These are phyloP conservation scores for Alternaria gaisen DNA, from an alignment of 2,329 filamentous ascomycete species.

Conservation along the genomic window DNA sequence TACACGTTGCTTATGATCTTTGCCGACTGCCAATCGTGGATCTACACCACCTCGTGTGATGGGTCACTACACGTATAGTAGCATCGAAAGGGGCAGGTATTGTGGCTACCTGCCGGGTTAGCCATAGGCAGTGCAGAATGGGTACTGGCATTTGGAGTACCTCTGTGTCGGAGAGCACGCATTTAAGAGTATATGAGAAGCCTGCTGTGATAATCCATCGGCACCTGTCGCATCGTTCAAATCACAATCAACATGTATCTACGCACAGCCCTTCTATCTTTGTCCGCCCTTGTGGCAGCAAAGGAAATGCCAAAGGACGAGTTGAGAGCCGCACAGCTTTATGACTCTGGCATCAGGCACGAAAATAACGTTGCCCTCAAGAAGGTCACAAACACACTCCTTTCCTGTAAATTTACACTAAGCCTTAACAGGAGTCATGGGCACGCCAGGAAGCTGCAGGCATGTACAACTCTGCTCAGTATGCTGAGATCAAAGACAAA, in stretches of 20 bases:
- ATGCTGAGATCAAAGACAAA: constrained; percentile 44
- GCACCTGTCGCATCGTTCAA: constrained; percentile 12
- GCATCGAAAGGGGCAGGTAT: constrained; percentile 40
- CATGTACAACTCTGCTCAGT: constrained; percentile 46
- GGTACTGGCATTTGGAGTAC: constrained; percentile 20
- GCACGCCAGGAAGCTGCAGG: constrained; percentile 46
- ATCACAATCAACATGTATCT: constrained; percentile 37
- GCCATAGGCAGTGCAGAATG: constrained; percentile 26
- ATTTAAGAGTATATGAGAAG: constrained; percentile 33
- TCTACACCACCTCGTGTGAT: constrained; percentile 20
- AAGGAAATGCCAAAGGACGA: constrained; percentile 49
- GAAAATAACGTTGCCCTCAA: constrained; percentile 49
- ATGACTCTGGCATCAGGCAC: constrained; percentile 53
- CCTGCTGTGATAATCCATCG: background rate
- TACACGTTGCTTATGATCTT: constrained; percentile 27
- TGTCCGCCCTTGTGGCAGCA: constrained; percentile 46
- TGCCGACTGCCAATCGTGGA: constrained; percentile 32
- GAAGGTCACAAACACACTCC: constrained; percentile 27
- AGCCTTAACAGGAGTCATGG: constrained; percentile 48
- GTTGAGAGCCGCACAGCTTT: constrained; percentile 46
- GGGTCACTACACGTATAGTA: constrained; percentile 23
- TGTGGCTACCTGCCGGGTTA: constrained; percentile 40
- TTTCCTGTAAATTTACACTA: constrained; percentile 18
- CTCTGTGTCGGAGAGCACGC: constrained; percentile 13
- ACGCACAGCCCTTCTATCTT: constrained; percentile 40